Evolutionary conservation across 148 eudicot species (phyloP).

Genomic region (Oxyria digyna): DNA sequence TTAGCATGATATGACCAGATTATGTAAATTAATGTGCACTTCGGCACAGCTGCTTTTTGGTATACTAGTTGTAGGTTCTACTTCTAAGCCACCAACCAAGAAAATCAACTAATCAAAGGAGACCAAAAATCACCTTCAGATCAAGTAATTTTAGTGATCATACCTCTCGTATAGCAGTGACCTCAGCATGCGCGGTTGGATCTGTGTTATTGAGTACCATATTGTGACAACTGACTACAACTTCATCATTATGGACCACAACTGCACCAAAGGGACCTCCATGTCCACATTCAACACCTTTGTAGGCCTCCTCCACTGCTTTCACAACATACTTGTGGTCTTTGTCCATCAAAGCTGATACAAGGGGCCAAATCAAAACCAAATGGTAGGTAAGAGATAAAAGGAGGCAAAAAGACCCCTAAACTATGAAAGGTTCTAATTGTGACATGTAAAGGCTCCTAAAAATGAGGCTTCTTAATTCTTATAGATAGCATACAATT

Average conservation of each 20-base stretch:
- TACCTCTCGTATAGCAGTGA: conserved; percentile 9
- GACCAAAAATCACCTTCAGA: not conserved
- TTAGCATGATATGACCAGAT: too few species aligned
- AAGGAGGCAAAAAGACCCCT: not conserved
- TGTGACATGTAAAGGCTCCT: not conserved
- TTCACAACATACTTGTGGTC: conserved; percentile 3
- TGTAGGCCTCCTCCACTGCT: conserved; percentile 9
- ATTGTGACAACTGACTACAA: conserved; percentile 25
- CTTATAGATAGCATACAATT: not conserved
- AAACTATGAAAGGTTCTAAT: not conserved
- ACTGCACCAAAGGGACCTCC: conserved; percentile 11
- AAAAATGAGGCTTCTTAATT: not conserved
- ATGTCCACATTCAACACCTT: conserved; percentile 8
- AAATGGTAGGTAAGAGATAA: not conserved
- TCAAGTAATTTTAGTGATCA: not conserved
- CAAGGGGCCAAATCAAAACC: not conserved
- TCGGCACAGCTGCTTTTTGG: too few species aligned
- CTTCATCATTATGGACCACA: not conserved
- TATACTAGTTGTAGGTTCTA: too few species aligned
- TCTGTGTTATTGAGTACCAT: conserved; percentile 2
- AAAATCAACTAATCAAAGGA: not conserved
- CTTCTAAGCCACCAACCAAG: not conserved
- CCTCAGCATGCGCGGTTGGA: conserved; percentile 10
- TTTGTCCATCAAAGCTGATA: conserved; percentile 7
- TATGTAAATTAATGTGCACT: too few species aligned